Percentiles rank a stretch among this genome's conserved stretches.
phyloP scores from a whole-genome alignment of 371 early-diverging fungal genomes.

The Mortierella sp. region DNA sequence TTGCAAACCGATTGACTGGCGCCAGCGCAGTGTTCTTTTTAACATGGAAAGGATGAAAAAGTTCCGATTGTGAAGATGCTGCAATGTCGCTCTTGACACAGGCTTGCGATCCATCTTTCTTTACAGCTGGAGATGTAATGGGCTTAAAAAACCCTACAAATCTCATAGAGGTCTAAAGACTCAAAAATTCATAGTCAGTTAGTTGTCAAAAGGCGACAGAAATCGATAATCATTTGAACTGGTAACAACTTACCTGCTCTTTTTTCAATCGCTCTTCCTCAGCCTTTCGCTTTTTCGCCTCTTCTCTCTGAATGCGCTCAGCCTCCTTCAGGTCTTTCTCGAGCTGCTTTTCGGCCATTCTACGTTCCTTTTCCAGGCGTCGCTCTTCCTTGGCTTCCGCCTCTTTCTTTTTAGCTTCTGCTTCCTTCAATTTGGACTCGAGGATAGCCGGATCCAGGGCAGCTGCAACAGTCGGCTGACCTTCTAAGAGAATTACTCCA shows the following conservation, averaged over 20 bases:
- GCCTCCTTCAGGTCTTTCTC: constrained; percentile 60
- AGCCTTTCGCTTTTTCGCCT: constrained; percentile 58
- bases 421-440: constrained; percentile 49
- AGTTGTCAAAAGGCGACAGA: neutral
- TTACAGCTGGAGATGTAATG: constrained; percentile 10
- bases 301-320: constrained; percentile 56
- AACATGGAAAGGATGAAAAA: constrained; percentile 79
- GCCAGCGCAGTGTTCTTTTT: constrained; percentile 67
- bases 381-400: constrained; percentile 51
- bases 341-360: constrained; percentile 57
- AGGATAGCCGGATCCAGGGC: constrained; percentile 44
- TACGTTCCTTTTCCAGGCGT: constrained; percentile 59
- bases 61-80: constrained; percentile 21
- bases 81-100: constrained; percentile 33
- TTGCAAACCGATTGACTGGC: constrained; percentile 50
- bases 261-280: constrained; percentile 53
- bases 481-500: constrained; percentile 18
- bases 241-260: constrained; percentile 34
- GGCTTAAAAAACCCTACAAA: constrained; percentile 56
- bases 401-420: constrained; percentile 54
- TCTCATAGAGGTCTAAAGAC: constrained; percentile 27
- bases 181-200: neutral
- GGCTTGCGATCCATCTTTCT: constrained; percentile 33
- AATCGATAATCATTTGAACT: neutral
- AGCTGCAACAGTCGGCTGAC: constrained; percentile 37